phyloP scores from a whole-genome alignment of 371 early-diverging fungal species.

The Chytridium lagenaria region DNA sequence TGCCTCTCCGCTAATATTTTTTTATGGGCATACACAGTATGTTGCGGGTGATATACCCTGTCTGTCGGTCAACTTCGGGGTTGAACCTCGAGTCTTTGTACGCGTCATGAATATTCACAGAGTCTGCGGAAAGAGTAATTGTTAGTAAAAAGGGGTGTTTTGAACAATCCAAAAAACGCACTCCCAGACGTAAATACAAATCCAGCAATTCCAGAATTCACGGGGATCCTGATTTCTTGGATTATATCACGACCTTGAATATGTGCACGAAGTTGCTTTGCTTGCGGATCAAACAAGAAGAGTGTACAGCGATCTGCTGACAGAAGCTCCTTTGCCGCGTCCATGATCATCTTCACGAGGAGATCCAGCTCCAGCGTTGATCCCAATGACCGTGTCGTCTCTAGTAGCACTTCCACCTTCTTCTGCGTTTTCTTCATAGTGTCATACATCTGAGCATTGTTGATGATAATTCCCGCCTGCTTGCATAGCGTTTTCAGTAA shows the following conservation, averaged over 20 bases:
- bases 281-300: constrained; percentile 45
- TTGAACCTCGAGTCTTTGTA: constrained; percentile 56
- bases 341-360: constrained; percentile 54
- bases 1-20: constrained; percentile 45
- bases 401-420: constrained; percentile 56
- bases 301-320: constrained; percentile 51
- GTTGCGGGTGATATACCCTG: constrained; percentile 51
- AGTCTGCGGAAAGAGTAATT: constrained; percentile 22
- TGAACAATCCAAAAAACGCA: constrained; percentile 18
- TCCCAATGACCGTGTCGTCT: constrained; percentile 51
- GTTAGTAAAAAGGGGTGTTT: constrained; percentile 10
- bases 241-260: constrained; percentile 47
- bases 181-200: constrained; percentile 47
- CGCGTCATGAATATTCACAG: constrained; percentile 53
- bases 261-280: constrained; percentile 44
- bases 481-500: constrained; percentile 38
- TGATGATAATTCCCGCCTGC: constrained; percentile 46
- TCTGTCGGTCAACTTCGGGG: constrained; percentile 51
- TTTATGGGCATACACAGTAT: constrained; percentile 58
- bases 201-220: constrained; percentile 52
- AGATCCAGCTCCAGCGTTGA: constrained; percentile 46
- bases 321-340: constrained; percentile 52
- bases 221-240: constrained; percentile 50
- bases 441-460: constrained; percentile 48
- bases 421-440: constrained; percentile 51